Conservation (phyloP, 768 basidiomycete genomes). For the Tubosaeta brunneosetosa region DNA sequence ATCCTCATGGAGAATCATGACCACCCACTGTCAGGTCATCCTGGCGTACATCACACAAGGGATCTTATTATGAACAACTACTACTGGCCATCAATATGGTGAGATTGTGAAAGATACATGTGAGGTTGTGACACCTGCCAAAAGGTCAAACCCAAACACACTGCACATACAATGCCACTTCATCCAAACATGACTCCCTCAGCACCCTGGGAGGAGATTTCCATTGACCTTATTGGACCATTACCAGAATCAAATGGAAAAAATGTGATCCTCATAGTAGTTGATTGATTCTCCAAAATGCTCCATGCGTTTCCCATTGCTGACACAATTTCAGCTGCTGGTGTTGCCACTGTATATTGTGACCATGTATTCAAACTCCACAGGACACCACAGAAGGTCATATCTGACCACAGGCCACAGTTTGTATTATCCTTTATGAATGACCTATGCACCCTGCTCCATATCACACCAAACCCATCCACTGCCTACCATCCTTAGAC, state of each 20-base stretch:
- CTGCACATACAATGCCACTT: background rate
- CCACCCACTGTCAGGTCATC: no score
- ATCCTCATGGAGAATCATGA: no score
- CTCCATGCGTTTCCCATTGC: accelerated
- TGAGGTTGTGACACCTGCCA: background rate
- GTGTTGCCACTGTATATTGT: background rate
- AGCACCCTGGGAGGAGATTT: background rate
- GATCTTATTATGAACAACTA: background rate
- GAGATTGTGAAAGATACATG: background rate
- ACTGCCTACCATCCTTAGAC: background rate
- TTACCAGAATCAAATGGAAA: background rate
- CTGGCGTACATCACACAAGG: no score
- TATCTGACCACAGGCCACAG: background rate
- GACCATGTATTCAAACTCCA: background rate
- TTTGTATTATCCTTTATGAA: background rate
- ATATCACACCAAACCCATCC: background rate
- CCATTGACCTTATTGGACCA: background rate
- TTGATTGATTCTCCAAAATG: background rate
- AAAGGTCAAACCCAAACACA: background rate
- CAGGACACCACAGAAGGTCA: background rate
- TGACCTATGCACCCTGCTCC: background rate
- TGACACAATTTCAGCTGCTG: background rate
- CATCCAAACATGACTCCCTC: background rate
- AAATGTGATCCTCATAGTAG: background rate
- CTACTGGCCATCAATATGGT: background rate